A percentile compares a stretch with the other conserved stretches of the same genome.
Conservation (phyloP, 208 protist genomes). For the Acanthamoeba lenticulata region DNA sequence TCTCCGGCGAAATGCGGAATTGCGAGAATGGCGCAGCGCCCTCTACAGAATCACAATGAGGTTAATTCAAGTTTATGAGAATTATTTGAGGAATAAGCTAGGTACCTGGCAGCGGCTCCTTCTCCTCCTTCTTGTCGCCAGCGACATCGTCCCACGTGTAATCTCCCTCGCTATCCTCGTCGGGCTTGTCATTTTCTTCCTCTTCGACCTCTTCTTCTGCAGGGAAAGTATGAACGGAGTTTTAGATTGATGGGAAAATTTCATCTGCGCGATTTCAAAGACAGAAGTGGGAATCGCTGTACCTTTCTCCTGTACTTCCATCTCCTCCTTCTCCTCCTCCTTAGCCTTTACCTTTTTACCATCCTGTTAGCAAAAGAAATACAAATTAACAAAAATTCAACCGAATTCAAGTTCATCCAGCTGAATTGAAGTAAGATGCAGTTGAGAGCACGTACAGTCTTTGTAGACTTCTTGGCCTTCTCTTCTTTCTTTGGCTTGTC, state of each 20-base stretch:
- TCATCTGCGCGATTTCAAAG: no score
- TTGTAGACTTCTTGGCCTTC: not conserved
- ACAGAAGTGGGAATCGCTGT: not conserved
- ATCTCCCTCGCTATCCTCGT: constrained; percentile 2
- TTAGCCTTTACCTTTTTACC: not conserved
- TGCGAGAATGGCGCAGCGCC: not conserved
- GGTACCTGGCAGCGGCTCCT: constrained; percentile 3
- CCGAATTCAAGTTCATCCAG: not conserved
- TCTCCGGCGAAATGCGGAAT: not conserved
- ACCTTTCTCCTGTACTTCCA: not conserved
- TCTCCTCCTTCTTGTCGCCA: constrained; percentile 8
- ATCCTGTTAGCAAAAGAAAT: not conserved
- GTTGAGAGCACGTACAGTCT: not conserved
- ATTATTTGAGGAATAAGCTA: not conserved
- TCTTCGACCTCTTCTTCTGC: not conserved
- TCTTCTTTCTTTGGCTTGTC: constrained; percentile 1
- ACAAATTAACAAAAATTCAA: not conserved
- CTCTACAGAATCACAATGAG: not conserved
- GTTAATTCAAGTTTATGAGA: not conserved
- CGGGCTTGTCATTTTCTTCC: not conserved
- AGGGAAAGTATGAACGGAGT: not conserved
- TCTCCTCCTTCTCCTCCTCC: not conserved
- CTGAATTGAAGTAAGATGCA: not conserved
- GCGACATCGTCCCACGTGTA: constrained; percentile 30
- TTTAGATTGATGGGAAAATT: not conserved